A percentile compares a stretch with the other conserved stretches of the same genome.
phyloP scores from a whole-genome alignment of 2,329 filamentous ascomycete species.

The Hymenoscyphus infarciens region DNA sequence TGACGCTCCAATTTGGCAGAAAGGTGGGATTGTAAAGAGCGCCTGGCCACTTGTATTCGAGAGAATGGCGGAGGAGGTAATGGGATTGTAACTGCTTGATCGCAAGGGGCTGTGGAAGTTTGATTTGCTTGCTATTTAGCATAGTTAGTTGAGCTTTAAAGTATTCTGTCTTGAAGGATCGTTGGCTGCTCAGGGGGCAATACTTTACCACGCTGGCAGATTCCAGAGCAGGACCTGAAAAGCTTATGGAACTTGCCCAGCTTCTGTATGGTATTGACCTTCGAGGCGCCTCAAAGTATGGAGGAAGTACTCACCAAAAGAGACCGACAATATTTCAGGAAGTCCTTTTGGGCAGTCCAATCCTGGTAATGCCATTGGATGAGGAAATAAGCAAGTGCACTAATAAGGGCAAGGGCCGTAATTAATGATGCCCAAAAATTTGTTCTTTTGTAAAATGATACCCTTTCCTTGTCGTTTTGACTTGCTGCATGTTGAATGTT shows the following conservation, averaged over 20 bases:
- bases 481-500: neutral
- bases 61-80: neutral
- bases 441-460: neutral
- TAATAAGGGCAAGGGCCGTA: neutral
- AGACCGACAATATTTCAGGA: neutral
- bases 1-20: neutral
- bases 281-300: no score
- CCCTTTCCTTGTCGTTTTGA: neutral
- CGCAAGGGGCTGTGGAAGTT: neutral
- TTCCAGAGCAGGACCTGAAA: no score
- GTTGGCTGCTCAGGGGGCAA: no score
- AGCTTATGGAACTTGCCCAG: no score
- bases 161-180: no score
- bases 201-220: no score
- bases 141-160: neutral
- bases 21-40: neutral
- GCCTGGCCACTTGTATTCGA: neutral
- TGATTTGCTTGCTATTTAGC: neutral
- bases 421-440: neutral
- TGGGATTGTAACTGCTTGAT: neutral
- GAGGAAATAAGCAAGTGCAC: neutral
- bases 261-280: no score
- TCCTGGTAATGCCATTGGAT: neutral
- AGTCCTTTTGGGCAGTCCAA: neutral
- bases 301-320: neutral